Evolutionary conservation across 2,329 filamentous ascomycete species (phyloP).

Genomic region (Aureobasidium sp.): DNA sequence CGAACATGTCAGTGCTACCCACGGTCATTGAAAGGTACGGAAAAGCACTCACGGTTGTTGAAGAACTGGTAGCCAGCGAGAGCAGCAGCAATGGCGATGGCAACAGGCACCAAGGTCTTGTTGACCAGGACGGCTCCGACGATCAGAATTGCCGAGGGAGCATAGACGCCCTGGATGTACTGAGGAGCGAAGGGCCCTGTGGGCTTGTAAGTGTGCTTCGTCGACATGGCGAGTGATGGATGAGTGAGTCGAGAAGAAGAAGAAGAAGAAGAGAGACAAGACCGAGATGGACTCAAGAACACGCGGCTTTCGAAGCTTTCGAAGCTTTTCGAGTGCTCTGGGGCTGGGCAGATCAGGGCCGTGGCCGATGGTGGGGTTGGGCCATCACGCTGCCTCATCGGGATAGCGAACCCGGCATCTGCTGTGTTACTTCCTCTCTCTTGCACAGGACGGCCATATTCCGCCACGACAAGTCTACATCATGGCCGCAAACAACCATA

Average conservation of each 20-base stretch:
- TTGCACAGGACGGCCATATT: neutral
- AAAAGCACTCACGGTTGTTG: constrained; percentile 52
- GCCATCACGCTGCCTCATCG: neutral
- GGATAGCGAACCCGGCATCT: neutral
- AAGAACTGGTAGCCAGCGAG: constrained; percentile 66
- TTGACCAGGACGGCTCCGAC: constrained; percentile 71
- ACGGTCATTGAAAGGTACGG: neutral
- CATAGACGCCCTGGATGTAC: constrained; percentile 72
- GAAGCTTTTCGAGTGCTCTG: neutral
- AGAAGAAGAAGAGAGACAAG: neutral
- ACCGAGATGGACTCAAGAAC: constrained; percentile 24
- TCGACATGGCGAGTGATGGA: constrained; percentile 11
- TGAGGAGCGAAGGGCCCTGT: constrained; percentile 46
- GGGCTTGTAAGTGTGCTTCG: constrained; percentile 19
- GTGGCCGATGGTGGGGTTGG: neutral
- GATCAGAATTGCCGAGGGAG: constrained; percentile 72
- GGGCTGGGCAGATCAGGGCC: neutral
- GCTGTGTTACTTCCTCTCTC: neutral
- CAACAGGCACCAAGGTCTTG: constrained; percentile 66
- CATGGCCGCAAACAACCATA: constrained; percentile 4
- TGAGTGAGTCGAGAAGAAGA: neutral
- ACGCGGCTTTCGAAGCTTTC: constrained; percentile 18
- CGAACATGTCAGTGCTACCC: neutral
- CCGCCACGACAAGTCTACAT: neutral
- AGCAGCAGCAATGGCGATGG: constrained; percentile 55